Evolutionary conservation across 2,329 filamentous ascomycete genomes (phyloP).

Genomic region (Hypoxylon sp.): DNA sequence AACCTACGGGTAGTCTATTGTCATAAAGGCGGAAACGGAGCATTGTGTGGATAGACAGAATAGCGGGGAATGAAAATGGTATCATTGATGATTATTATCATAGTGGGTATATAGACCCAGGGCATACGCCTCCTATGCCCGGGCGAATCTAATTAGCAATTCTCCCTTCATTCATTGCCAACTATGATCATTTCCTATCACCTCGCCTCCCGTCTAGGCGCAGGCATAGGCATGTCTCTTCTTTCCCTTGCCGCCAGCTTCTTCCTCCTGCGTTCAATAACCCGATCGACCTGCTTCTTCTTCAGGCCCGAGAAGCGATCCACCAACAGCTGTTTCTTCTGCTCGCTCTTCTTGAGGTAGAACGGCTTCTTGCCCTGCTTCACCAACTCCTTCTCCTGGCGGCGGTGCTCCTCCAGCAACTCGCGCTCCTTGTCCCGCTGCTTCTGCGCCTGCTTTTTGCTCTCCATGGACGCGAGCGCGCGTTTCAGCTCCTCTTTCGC

Average conservation of each 20-base stretch:
- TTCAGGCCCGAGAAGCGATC: constrained; percentile 88
- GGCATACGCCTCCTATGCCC: not conserved
- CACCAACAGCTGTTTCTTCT: constrained; percentile 87
- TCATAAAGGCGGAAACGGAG: constrained; percentile 20
- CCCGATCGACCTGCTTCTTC: constrained; percentile 85
- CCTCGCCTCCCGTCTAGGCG: constrained; percentile 60
- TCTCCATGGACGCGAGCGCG: constrained; percentile 83
- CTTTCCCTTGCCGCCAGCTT: constrained; percentile 90
- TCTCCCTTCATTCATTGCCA: constrained; percentile 15
- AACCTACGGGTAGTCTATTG: not conserved
- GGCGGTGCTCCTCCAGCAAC: constrained; percentile 81
- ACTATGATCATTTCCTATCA: constrained; percentile 49
- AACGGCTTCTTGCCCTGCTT: constrained; percentile 92
- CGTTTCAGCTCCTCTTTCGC: constrained; percentile 75
- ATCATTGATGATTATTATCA: constrained; percentile 29
- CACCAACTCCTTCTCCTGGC: constrained; percentile 86
- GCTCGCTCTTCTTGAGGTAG: constrained; percentile 91
- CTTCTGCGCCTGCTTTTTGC: constrained; percentile 78
- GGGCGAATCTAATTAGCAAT: constrained; percentile 1
- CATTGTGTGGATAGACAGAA: constrained; percentile 27
- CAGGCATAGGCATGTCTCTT: constrained; percentile 76
- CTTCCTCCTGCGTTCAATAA: constrained; percentile 89
- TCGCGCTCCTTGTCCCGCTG: constrained; percentile 78
- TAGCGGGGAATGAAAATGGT: constrained; percentile 32
- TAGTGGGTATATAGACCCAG: constrained; percentile 21